Percentiles rank a stretch among this genome's conserved stretches.
Conservation (phyloP, 768 basidiomycete species). For the Sporobolomyces pararoseus region DNA sequence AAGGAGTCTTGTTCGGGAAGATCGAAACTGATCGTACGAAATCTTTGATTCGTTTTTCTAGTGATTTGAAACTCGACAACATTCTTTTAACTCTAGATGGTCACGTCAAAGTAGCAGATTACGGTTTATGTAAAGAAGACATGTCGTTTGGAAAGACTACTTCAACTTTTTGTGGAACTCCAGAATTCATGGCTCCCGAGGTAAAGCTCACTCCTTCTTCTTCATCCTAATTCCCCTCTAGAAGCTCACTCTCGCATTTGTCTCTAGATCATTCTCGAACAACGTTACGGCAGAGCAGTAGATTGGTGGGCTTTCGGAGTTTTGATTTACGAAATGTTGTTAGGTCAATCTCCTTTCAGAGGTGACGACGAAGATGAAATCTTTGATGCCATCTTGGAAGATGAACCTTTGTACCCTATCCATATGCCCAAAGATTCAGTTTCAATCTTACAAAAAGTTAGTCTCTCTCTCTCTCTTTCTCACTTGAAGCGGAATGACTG, state of each 20-base stretch:
- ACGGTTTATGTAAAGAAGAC: slow-evolving; percentile 97
- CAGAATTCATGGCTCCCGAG: slow-evolving; percentile 99
- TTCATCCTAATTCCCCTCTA: too few relatives aligned
- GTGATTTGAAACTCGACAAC: slow-evolving; percentile 96
- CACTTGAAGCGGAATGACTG: too few relatives aligned
- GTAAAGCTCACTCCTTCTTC: slow-evolving; percentile 53
- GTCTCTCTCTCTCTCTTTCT: neutral
- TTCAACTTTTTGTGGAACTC: slow-evolving; percentile 98
- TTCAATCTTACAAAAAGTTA: slow-evolving; percentile 86
- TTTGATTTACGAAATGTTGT: slow-evolving; percentile 94
- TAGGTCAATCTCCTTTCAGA: slow-evolving; percentile 98
- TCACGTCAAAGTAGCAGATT: slow-evolving; percentile 98
- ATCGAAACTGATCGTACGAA: neutral
- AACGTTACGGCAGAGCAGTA: slow-evolving; percentile 95
- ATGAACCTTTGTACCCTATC: slow-evolving; percentile 96
- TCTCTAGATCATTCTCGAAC: slow-evolving; percentile 88
- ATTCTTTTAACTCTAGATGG: slow-evolving; percentile 94
- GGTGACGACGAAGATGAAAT: slow-evolving; percentile 99
- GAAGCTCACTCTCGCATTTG: too few relatives aligned
- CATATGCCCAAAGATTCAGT: slow-evolving; percentile 98
- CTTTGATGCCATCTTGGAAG: slow-evolving; percentile 97
- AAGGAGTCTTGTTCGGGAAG: too few relatives aligned
- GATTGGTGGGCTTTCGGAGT: slow-evolving; percentile 99
- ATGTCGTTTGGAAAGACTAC: slow-evolving; percentile 97
- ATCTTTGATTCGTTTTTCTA: slow-evolving; percentile 46